These are phyloP conservation scores for Berkeleyomyces basicola DNA, from an alignment of 2,329 filamentous ascomycete species.

Conservation along the genomic window DNA sequence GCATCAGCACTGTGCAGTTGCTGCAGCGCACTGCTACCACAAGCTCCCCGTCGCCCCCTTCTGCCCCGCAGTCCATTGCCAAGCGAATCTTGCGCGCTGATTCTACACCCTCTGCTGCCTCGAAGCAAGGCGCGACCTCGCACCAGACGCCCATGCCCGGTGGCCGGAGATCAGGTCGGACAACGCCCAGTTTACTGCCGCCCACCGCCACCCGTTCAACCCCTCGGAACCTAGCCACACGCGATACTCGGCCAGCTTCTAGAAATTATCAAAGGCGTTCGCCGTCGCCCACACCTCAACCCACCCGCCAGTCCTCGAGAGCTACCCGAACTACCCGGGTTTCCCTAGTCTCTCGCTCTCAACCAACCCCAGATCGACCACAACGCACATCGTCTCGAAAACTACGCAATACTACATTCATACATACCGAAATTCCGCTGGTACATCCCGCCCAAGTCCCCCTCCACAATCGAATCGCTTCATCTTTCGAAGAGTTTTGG, in stretches of 20 bases:
- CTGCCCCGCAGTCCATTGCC: background rate
- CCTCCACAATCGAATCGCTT: slow-evolving; percentile 34
- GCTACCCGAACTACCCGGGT: slow-evolving; percentile 21
- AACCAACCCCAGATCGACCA: background rate
- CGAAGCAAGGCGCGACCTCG: background rate
- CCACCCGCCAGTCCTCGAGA: slow-evolving; percentile 22
- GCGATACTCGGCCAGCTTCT: background rate
- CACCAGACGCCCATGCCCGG: background rate
- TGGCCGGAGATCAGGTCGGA: background rate
- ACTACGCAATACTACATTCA: slow-evolving; percentile 14
- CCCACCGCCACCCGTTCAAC: background rate
- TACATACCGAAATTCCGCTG: slow-evolving; percentile 29
- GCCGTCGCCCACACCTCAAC: slow-evolving; percentile 17
- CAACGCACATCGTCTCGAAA: slow-evolving; percentile 20
- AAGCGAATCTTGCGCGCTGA: background rate
- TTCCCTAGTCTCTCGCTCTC: background rate
- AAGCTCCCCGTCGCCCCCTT: background rate
- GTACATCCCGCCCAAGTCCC: slow-evolving; percentile 43
- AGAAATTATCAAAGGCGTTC: slow-evolving; percentile 18
- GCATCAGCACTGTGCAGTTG: slow-evolving; percentile 35
- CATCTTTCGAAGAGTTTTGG: slow-evolving; percentile 42
- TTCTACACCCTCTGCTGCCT: background rate
- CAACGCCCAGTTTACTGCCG: background rate
- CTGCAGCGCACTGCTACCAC: background rate
- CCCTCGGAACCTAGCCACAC: slow-evolving; percentile 1